Conservation (phyloP, 2,329 filamentous ascomycete species). For the Colletotrichum tofieldiae region DNA sequence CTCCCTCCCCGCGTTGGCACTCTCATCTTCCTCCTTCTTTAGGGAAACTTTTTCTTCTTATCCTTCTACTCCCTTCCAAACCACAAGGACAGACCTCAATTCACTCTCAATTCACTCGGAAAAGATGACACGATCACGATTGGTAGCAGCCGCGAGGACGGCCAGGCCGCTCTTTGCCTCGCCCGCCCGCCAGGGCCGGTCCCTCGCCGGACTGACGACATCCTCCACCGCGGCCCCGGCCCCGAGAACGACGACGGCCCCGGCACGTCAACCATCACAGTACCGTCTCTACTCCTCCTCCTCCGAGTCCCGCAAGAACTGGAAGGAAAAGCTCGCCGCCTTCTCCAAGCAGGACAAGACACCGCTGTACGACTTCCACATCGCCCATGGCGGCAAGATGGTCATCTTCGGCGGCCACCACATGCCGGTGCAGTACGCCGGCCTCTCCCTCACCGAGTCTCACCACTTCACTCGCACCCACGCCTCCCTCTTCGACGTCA, state of each 20-base stretch:
- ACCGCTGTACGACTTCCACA: slow-evolving; percentile 83
- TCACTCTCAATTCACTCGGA: slow-evolving; percentile 11
- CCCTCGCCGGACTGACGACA: slow-evolving; percentile 22
- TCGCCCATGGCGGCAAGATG: slow-evolving; percentile 89
- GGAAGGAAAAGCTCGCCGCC: slow-evolving; percentile 45
- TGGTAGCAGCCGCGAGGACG: slow-evolving; percentile 33
- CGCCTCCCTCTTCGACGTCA: slow-evolving; percentile 94
- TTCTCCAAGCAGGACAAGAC: slow-evolving; percentile 70
- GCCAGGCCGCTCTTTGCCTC: slow-evolving; percentile 32
- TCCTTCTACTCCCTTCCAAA: not conserved
- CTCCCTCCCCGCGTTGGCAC: slow-evolving; percentile 13
- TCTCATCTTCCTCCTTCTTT: not conserved
- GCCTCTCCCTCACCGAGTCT: slow-evolving; percentile 84
- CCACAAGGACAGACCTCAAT: slow-evolving; percentile 9
- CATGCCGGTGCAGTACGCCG: slow-evolving; percentile 93
- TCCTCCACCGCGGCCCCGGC: slow-evolving; percentile 28
- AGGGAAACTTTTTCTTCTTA: not conserved
- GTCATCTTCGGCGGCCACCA: slow-evolving; percentile 94
- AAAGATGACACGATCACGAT: slow-evolving; percentile 33
- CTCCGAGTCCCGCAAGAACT: slow-evolving; percentile 33
- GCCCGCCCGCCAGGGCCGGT: slow-evolving; percentile 29
- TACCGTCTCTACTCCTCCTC: slow-evolving; percentile 35
- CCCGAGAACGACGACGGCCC: slow-evolving; percentile 14
- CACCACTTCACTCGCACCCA: slow-evolving; percentile 92
- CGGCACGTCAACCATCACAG: not conserved